Base-by-base conservation (phyloP, 768 basidiomycete species). In the Auricularia cornea region DNA sequence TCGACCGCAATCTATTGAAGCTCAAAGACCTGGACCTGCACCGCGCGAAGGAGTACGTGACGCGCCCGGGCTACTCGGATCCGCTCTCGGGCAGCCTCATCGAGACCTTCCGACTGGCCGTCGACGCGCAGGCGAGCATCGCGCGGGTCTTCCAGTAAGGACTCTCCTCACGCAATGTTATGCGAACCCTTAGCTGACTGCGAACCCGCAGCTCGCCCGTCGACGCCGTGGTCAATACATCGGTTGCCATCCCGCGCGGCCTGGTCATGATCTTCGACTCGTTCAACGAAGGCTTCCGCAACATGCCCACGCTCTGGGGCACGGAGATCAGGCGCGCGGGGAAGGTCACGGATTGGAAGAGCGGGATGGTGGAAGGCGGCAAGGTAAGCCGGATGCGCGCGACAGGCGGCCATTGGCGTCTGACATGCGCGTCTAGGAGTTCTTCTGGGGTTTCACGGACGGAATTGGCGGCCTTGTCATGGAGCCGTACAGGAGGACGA, bases 21-120 rank as follows among this genome's bases (percentile, higher is more conserved):
- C 66, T 82, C 64, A 70, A 77, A 12, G 72, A 70, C 12, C 70
- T 87, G 57, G 77, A 83, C 48, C 74, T 78, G 3, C 82, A 85
- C 72, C 77, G 44, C 20, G 35, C 35, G 0, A 38, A 38, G 35
- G 35, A 38, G 35, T 81, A 81, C 64, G 74, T 78, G 28, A 77
- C 76, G 0, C 65, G 72, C 5, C 78, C 73, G 61, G 68, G 73
- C 59, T 70, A 76, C 1, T 67, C 76, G 0, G 79, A 83, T 66
- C 79, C 78, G 1, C 67, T 80, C 29, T 78, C 77, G 3, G 80
- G 80, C 3, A 78, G 81, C 2, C 77, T 76, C 0, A 74, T 73
- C 30, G 81, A 81, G 10, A 78, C 83, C 4, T 80, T 85, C 63
- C 80, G 77, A 72, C 80, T 79, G 0, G 70, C 84, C 16, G 81